Percentiles rank a stretch among this genome's conserved stretches.
phyloP scores from a whole-genome alignment of 192 early-diverging fungal genomes.

The Phlyctochytrium bullatum region DNA sequence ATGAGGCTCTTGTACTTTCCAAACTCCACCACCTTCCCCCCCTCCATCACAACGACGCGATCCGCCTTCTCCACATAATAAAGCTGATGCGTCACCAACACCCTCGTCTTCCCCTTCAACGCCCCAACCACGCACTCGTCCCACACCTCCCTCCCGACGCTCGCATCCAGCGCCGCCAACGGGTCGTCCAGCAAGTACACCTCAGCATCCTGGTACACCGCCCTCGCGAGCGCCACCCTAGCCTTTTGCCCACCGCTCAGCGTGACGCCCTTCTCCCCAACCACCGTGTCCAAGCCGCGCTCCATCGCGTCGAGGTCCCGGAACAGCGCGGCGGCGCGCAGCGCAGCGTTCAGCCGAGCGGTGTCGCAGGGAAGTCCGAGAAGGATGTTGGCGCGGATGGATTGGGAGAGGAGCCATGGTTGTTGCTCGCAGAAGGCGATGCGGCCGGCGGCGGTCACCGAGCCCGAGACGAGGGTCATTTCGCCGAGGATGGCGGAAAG shows the following conservation, averaged over 20 bases:
- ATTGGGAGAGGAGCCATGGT: conserved; percentile 34
- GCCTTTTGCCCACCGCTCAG: conserved; percentile 46
- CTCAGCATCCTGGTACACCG: conserved; percentile 65
- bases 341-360: neutral
- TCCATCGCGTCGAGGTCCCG: conserved; percentile 31
- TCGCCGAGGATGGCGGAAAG: conserved; percentile 78
- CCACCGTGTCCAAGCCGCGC: conserved; percentile 30
- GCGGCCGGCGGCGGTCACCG: conserved; percentile 24
- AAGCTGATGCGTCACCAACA: conserved; percentile 75
- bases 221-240: conserved; percentile 51
- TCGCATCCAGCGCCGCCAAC: conserved; percentile 58
- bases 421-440: conserved; percentile 38
- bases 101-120: conserved; percentile 69
- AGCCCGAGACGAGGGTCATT: conserved; percentile 78
- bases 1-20: conserved; percentile 51
- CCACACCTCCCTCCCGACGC: conserved; percentile 32
- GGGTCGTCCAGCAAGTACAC: conserved; percentile 67
- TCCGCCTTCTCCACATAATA: conserved; percentile 68
- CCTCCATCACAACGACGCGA: conserved; percentile 66
- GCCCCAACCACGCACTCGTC: conserved; percentile 37
- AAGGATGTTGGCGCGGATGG: conserved; percentile 70
- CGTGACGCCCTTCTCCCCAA: conserved; percentile 42
- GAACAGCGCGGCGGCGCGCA: conserved; percentile 26
- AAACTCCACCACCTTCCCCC: conserved; percentile 61
- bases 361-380: conserved; percentile 37